Evolutionary conservation across 805 yeast species (phyloP).

Genomic region (Saccharomycopsis fermentans): DNA sequence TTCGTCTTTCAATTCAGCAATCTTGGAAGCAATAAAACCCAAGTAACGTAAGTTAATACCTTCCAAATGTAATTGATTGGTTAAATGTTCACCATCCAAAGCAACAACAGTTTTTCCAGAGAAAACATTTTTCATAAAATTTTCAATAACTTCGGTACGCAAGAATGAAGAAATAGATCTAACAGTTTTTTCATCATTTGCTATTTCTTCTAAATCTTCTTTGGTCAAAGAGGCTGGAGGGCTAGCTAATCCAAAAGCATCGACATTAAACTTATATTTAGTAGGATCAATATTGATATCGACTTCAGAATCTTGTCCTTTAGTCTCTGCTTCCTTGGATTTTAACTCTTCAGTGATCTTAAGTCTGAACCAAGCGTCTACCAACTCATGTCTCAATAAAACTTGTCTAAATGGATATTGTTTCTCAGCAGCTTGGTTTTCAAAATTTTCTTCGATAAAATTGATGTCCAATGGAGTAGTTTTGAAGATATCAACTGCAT

Average conservation of each 20-base stretch:
- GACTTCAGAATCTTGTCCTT: slow-evolving; percentile 33
- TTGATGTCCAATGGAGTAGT: slow-evolving; percentile 77
- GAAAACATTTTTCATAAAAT: slow-evolving; percentile 44
- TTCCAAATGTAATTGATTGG: slow-evolving; percentile 54
- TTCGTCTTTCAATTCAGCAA: slow-evolving; percentile 19
- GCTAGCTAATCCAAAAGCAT: slow-evolving; percentile 47
- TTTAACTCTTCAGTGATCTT: slow-evolving; percentile 43
- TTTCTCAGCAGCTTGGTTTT: slow-evolving; percentile 29
- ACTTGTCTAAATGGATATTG: slow-evolving; percentile 78
- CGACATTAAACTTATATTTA: slow-evolving; percentile 64
- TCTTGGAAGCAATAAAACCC: slow-evolving; percentile 45
- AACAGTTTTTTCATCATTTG: slow-evolving; percentile 48
- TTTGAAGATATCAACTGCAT: slow-evolving; percentile 75
- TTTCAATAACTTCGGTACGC: slow-evolving; percentile 47
- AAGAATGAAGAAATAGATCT: slow-evolving; percentile 62
- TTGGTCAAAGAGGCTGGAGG: slow-evolving; percentile 25
- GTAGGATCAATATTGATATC: slow-evolving; percentile 43
- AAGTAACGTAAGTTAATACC: slow-evolving; percentile 89
- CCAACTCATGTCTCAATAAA: slow-evolving; percentile 75
- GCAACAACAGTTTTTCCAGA: slow-evolving; percentile 48
- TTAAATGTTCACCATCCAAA: slow-evolving; percentile 70
- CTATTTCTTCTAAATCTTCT: slow-evolving; percentile 28
- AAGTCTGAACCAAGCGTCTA: slow-evolving; percentile 80
- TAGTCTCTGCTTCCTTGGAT: slow-evolving; percentile 34
- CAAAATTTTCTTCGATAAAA: slow-evolving; percentile 53